These are phyloP conservation scores for Trichoderma atroviride DNA, from an alignment of 2,329 filamentous ascomycete genomes.

Conservation along the genomic window DNA sequence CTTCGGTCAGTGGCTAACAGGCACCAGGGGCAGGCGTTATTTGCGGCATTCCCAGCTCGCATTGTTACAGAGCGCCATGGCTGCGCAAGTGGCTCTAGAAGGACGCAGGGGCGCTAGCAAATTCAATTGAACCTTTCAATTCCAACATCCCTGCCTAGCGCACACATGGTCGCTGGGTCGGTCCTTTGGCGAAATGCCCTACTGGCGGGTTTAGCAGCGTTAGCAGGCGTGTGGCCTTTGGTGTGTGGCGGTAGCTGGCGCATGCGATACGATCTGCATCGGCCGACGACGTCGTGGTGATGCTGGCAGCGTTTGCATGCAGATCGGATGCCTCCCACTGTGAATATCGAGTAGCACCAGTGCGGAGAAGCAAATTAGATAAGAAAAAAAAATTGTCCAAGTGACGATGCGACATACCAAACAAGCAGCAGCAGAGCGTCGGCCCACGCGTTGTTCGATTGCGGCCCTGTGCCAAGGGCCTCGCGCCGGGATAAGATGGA, in stretches of 20 bases:
- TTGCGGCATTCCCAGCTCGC: neutral
- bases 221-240: neutral
- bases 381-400: neutral
- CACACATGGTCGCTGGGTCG: conserved; percentile 4
- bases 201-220: neutral
- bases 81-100: conserved; percentile 7
- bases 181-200: conserved; percentile 7
- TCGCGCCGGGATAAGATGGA: conserved; percentile 7
- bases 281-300: conserved; percentile 16
- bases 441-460: conserved; percentile 19
- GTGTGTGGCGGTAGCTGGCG: neutral
- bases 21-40: conserved; percentile 1
- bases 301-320: neutral
- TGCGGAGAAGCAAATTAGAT: neutral
- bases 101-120: conserved; percentile 15
- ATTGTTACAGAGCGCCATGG: neutral
- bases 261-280: conserved; percentile 22
- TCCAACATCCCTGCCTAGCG: conserved; percentile 15
- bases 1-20: neutral
- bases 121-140: conserved; percentile 24
- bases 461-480: conserved; percentile 6
- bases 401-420: neutral
- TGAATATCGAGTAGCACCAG: neutral
- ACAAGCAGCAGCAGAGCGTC: neutral
- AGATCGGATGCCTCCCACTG: neutral